These are phyloP conservation scores for Exophiala phaeomuriformis DNA, from an alignment of 2,329 filamentous ascomycete genomes.

Conservation along the genomic window DNA sequence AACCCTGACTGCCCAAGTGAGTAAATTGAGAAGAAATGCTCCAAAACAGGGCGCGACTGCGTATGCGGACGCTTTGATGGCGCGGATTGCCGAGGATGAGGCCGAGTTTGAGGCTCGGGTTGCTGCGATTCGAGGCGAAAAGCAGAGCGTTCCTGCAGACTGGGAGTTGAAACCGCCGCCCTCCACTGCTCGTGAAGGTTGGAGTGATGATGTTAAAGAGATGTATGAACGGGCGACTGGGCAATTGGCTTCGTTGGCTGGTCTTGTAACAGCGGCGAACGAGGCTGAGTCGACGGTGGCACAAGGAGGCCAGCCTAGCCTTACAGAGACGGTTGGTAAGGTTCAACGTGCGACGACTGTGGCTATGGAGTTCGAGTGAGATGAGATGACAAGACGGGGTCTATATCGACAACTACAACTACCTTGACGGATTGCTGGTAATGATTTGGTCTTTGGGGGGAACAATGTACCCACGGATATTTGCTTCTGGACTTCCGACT, in stretches of 20 bases:
- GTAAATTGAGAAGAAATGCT: conserved; percentile 40
- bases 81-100: conserved; percentile 35
- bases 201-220: conserved; percentile 37
- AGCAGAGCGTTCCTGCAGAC: background rate
- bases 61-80: conserved; percentile 34
- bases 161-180: conserved; percentile 20
- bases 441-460: no score
- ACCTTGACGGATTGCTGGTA: no score
- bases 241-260: conserved; percentile 35
- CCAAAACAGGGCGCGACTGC: conserved; percentile 36
- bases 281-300: conserved; percentile 23
- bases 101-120: conserved; percentile 35
- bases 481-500: no score
- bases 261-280: conserved; percentile 26
- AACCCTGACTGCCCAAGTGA: conserved; percentile 41
- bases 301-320: conserved; percentile 27
- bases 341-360: conserved; percentile 42
- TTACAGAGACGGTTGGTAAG: conserved; percentile 42
- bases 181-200: conserved; percentile 13
- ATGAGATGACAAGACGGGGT: no score
- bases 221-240: conserved; percentile 37
- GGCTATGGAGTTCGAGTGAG: conserved; percentile 42
- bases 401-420: no score
- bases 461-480: no score
- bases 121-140: conserved; percentile 2